These are phyloP conservation scores for Neonectria neomacrospora DNA, from an alignment of 2,329 filamentous ascomycete genomes.

Conservation along the genomic window DNA sequence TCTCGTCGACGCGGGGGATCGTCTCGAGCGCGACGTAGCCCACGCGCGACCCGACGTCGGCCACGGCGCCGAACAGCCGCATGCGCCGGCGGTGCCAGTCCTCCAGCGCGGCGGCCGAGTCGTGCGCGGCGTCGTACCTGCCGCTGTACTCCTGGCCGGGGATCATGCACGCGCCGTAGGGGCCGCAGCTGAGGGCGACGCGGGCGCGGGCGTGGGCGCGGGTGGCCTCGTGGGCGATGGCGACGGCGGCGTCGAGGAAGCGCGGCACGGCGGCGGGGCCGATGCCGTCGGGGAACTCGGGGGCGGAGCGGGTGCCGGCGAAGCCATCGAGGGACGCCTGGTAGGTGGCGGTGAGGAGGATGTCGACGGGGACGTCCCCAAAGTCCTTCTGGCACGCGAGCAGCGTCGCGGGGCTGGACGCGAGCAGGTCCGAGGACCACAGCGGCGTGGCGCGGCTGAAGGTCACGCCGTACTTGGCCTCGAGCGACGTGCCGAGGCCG, in stretches of 20 bases:
- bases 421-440: slow-evolving; percentile 75
- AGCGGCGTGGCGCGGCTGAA: slow-evolving; percentile 68
- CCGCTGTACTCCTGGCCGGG: slow-evolving; percentile 75
- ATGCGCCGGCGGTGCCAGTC: slow-evolving; percentile 69
- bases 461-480: slow-evolving; percentile 63
- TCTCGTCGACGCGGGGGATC: slow-evolving; percentile 70
- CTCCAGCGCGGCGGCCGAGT: slow-evolving; percentile 56
- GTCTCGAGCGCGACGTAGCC: slow-evolving; percentile 73
- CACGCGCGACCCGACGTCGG: slow-evolving; percentile 54
- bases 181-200: slow-evolving; percentile 70
- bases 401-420: slow-evolving; percentile 63
- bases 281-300: slow-evolving; percentile 57
- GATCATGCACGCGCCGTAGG: slow-evolving; percentile 74
- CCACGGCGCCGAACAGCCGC: slow-evolving; percentile 58
- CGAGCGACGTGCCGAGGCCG: slow-evolving; percentile 74
- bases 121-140: slow-evolving; percentile 63
- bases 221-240: slow-evolving; percentile 53
- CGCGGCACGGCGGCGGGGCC: slow-evolving; percentile 50
- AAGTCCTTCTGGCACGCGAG: slow-evolving; percentile 67
- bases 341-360: slow-evolving; percentile 75
- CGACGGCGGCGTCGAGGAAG: slow-evolving; percentile 58
- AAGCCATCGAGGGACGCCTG: slow-evolving; percentile 70
- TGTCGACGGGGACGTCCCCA: slow-evolving; percentile 65
- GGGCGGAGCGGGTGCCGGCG: slow-evolving; percentile 55
- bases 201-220: slow-evolving; percentile 35